Evolutionary conservation across 257 asterid genomes (phyloP), one percentile per base, ranked within the genome.

Genomic region (Ilex asprella): DNA sequence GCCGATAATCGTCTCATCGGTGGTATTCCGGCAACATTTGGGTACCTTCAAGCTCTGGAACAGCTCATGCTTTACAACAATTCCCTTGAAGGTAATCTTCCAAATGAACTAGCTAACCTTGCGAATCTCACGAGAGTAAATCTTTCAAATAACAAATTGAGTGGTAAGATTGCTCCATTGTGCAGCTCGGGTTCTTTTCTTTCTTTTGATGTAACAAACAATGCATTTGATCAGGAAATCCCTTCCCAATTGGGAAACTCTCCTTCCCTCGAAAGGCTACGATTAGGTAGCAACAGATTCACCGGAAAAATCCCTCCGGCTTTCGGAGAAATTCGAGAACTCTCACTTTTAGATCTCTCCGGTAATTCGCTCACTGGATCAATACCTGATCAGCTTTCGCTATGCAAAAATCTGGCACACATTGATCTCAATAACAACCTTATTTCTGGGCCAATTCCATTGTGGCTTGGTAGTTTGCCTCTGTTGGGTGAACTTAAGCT

Each of bases 61-160:
- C 82, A 81, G 80, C 70, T 91, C 55, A 84, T 91, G 96, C 89
- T 91, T 2, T 91, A 91, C 63, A 88, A 91, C 78, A 88, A 91
- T 65, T 86, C 96, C 44, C 85, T 91, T 70, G 72, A 49, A 52
- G 98, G 98, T 55, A 78, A 12, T 65, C 73, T 91, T 15, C 95
- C 98, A 0, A 75, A 72, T 27, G 84, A 81, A 66, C 90, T 91
- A 32, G 57, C 61, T 61, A 61, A 58, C 12, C 75, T 86, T 15
- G 46, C 78, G 12, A 91, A 91, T 78, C 58, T 91, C 67, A 88
- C 98, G 10, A 84, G 98, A 69, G 69, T 91, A 64, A 91, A 91
- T 73, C 72, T 91, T 11, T 84, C 96, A 4, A 78, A 77, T 63
- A 91, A 91, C 78, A 83, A 73, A 31, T 65, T 88, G 46, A 81